A percentile compares a stretch with the other conserved stretches of the same genome.
These are phyloP conservation scores for Pittosporum tobira DNA, from an alignment of 129 eudicot genomes.

Conservation along the genomic window DNA sequence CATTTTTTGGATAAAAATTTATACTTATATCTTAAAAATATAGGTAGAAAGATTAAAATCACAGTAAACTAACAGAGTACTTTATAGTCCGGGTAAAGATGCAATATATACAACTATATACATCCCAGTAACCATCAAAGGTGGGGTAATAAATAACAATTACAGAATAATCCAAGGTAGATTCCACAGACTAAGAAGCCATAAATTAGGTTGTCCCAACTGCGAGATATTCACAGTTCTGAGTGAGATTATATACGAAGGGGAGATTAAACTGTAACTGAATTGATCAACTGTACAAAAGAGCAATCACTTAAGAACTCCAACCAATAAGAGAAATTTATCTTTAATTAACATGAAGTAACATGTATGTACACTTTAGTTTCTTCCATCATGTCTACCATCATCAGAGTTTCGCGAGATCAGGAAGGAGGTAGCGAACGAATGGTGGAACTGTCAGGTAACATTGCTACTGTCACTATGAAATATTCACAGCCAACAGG, in stretches of 20 bases:
- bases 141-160: no score
- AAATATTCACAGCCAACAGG: conserved; percentile 88
- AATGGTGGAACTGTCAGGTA: conserved; percentile 71
- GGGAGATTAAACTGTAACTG: conserved; percentile 18
- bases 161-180: no score
- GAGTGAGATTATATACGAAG: conserved; percentile 26
- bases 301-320: conserved; percentile 7
- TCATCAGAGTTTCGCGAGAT: conserved; percentile 39
- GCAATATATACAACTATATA: no score
- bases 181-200: no score
- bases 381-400: conserved; percentile 90
- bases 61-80: no score
- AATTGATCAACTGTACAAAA: conserved; percentile 24
- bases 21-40: no score
- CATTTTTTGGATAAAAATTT: no score
- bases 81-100: no score
- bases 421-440: conserved; percentile 80
- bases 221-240: conserved; percentile 1
- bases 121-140: no score
- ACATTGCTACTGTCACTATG: conserved; percentile 94
- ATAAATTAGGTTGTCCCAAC: no score
- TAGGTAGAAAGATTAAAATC: no score
- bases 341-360: conserved; percentile 18
- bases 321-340: conserved; percentile 1
- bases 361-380: conserved; percentile 48